phyloP scores from a whole-genome alignment of 148 eudicot genomes.

The Heliosperma pusillum region DNA sequence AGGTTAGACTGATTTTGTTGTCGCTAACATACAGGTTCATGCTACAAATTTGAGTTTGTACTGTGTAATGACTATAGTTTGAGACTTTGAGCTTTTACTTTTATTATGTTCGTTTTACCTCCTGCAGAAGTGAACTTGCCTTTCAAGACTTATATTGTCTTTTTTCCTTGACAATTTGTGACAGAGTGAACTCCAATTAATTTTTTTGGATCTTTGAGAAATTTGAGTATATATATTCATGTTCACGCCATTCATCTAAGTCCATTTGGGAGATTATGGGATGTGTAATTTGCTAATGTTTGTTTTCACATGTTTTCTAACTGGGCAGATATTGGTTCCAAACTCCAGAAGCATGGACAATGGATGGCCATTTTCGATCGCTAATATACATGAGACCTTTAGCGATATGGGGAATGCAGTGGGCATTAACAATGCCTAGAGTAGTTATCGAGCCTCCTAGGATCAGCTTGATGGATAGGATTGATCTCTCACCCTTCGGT shows the following conservation, averaged over 20 bases:
- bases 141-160: no score
- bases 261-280: background rate
- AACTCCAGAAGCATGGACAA: constrained; percentile 70
- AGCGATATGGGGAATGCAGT: constrained; percentile 76
- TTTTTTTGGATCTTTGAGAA: background rate
- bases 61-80: background rate
- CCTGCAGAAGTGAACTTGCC: background rate
- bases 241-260: background rate
- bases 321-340: constrained; percentile 61
- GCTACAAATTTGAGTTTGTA: background rate
- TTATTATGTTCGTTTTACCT: background rate
- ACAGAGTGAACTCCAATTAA: background rate
- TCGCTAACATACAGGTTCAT: background rate
- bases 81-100: background rate
- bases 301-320: background rate
- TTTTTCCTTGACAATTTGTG: background rate
- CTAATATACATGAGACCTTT: constrained; percentile 74
- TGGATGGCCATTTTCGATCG: constrained; percentile 60
- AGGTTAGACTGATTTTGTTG: no score
- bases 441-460: constrained; percentile 69
- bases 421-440: constrained; percentile 75
- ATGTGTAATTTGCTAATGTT: background rate
- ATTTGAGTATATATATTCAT: background rate
- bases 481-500: constrained; percentile 34
- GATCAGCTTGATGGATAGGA: constrained; percentile 71